Conservation (phyloP, 305 asterid species). For the Solanum hybrid region DNA sequence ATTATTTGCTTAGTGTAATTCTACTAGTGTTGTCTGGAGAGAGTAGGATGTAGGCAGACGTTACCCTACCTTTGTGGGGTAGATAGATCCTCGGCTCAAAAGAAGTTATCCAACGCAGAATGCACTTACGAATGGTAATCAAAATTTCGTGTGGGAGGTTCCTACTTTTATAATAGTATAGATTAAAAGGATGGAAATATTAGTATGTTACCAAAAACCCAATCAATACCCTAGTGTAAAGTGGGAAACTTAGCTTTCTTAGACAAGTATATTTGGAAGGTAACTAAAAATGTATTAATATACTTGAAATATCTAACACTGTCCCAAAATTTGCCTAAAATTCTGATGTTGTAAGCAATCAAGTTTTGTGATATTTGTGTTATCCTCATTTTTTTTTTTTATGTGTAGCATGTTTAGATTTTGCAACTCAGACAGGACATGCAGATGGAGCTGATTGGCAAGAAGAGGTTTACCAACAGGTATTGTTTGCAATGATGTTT, state of each 20-base stretch:
- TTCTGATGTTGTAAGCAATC: not conserved
- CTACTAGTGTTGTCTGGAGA: not conserved
- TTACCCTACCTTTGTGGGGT: not conserved
- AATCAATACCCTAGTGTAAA: not conserved
- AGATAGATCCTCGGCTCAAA: not conserved
- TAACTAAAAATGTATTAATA: not conserved
- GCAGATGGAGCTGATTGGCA: conserved; percentile 58
- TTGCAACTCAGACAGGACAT: conserved; percentile 62
- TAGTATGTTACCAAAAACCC: not conserved
- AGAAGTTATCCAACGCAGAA: not conserved
- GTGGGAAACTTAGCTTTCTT: not conserved
- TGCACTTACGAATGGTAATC: not conserved
- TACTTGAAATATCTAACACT: not conserved
- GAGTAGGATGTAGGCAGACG: not conserved
- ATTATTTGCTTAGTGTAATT: not conserved
- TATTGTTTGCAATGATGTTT: conserved; percentile 12
- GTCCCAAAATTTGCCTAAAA: not conserved
- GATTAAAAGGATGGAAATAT: not conserved
- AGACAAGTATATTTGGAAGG: not conserved
- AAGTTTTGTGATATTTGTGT: not conserved
- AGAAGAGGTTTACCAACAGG: conserved; percentile 85
- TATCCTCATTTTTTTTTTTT: conserved; percentile 1
- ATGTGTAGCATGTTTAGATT: conserved; percentile 52
- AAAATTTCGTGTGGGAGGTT: not conserved
- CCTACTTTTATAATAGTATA: not conserved